Evolutionary conservation across 306 rosid species (phyloP).

Genomic region (Sindora glabra): DNA sequence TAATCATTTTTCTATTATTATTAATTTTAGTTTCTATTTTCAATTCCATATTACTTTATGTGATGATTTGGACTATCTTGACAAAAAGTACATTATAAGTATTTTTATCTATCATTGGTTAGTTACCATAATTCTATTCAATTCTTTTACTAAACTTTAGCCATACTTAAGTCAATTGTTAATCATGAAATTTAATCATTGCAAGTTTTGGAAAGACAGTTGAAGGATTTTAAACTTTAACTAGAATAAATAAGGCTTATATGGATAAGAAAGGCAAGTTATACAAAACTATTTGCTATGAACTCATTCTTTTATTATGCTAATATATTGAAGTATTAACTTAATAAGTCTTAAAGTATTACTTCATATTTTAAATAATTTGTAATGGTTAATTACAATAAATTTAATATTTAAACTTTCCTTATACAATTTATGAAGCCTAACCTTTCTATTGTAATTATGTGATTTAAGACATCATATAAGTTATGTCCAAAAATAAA

Average conservation of each 20-base stretch:
- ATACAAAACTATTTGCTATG: constrained; percentile 71
- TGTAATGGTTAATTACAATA: no score
- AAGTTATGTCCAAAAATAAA: no score
- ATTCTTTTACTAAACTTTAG: background rate
- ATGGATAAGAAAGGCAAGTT: constrained; percentile 79
- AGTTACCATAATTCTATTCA: background rate
- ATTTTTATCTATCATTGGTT: background rate
- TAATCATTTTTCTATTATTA: background rate
- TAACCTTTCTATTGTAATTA: no score
- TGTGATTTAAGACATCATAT: no score
- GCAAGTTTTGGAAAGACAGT: constrained; percentile 93
- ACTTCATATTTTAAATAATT: constrained; percentile 4
- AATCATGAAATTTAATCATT: background rate
- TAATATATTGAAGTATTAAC: background rate
- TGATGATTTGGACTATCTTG: constrained; percentile 89
- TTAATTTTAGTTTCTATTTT: constrained; percentile 9
- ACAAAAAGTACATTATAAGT: constrained; percentile 86
- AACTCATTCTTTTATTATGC: constrained; percentile 4
- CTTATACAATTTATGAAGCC: no score
- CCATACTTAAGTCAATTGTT: background rate
- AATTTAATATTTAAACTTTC: no score
- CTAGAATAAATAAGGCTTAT: constrained; percentile 91
- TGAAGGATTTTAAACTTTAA: constrained; percentile 82
- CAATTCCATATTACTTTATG: constrained; percentile 88
- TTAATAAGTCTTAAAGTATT: background rate